Base-by-base conservation (phyloP, 2,329 filamentous ascomycete genomes). In the Madurella fahalii region DNA sequence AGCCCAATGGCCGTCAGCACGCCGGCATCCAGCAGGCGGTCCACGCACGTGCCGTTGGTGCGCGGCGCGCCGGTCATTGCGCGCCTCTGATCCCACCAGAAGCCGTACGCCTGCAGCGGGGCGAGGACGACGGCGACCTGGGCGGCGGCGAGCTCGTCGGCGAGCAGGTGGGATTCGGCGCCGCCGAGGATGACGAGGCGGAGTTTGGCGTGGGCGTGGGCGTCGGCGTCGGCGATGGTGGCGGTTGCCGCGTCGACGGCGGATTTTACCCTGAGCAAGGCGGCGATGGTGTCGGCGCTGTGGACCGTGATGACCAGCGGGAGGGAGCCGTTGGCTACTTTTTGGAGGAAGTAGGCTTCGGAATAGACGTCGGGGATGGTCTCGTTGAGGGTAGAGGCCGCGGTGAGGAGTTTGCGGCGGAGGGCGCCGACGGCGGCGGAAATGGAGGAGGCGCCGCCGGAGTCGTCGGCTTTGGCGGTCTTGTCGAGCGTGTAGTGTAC, bases 11-110 rank as follows among this genome's bases (percentile, higher is more conserved):
- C 84, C 1, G 79, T 74, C 2, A 70, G 64, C 0, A 87, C 84
- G 2, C 83, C 84, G 0, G 83, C 83, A 8, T 77, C 75, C 0
- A 84, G 60, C 1, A 88, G 74, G 12, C 64, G 67, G 57, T 87
- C 82, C 4, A 85, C 71, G 0, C 77, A 77, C 1, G 84, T 87
- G 25, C 83, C 83, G 61, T 86, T 85, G 0, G 83, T 85, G 0
- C 87, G 73, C 1, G 85, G 85, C 5, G 84, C 84, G 1, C 85
- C 85, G 0, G 82, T 78, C 11, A 87, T 71, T 0, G 81, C 77
- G 2, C 84, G 79, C 0, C 82, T 78, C 67, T 84, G 73, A 58
- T 86, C 83, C 85, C 84, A 88, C 0, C 65, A 68, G 2, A 65
- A 67, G 2, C 77, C 74, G 62, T 80, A 82, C 0, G 81, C 77